These are phyloP conservation scores for Pulveroboletus ravenelii DNA, from an alignment of 768 basidiomycete species.

Conservation along the genomic window DNA sequence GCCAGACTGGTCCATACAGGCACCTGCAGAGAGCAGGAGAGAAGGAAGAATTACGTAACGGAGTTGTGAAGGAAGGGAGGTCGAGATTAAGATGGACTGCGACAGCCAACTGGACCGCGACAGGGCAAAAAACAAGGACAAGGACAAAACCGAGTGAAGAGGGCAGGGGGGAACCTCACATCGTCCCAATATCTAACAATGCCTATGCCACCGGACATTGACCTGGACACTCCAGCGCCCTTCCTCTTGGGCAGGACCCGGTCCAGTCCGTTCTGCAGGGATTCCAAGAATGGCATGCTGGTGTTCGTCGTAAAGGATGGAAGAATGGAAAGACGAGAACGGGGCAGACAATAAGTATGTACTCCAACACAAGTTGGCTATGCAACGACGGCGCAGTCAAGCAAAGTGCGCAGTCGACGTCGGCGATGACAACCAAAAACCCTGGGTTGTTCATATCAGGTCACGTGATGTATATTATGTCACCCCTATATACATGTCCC, in stretches of 20 bases:
- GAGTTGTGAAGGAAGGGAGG: constrained; percentile 13
- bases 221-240: constrained; percentile 24
- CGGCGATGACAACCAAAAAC: neutral
- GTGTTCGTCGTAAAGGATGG: neutral
- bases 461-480: constrained; percentile 27
- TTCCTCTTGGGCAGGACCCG: constrained; percentile 25
- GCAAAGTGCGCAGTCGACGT: constrained; percentile 8
- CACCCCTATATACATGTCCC: neutral
- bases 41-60: constrained; percentile 29
- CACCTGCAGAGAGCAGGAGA: constrained; percentile 28
- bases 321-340: neutral
- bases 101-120: constrained; percentile 14
- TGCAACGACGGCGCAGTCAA: constrained; percentile 8
- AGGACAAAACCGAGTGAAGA: neutral
- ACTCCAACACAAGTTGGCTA: constrained; percentile 3
- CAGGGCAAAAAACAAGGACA: constrained; percentile 3
- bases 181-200: constrained; percentile 66
- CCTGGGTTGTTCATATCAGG: neutral
- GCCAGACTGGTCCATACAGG: constrained; percentile 39
- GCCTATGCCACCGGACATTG: constrained; percentile 54
- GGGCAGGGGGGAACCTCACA: constrained; percentile 42
- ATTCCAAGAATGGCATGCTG: constrained; percentile 27
- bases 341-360: constrained; percentile 6
- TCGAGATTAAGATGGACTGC: constrained; percentile 20
- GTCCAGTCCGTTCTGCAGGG: constrained; percentile 29